Evolutionary conservation across 805 yeast species (phyloP), one percentile per base, ranked within the genome.

Genomic region (Zygotorulaspora florentina): DNA sequence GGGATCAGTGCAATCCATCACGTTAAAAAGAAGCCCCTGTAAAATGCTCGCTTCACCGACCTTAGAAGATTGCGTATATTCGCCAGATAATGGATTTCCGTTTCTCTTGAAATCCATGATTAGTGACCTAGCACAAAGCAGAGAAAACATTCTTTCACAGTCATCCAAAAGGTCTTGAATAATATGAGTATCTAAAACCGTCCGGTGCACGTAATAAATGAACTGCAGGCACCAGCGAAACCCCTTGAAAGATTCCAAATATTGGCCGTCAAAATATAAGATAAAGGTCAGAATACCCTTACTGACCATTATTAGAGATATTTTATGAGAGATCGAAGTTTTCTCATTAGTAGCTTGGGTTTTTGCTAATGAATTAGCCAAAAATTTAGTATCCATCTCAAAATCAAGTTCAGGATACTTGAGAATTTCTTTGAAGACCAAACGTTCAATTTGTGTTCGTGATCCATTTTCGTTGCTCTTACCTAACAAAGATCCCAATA

Each of bases 171-270:
- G 26, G 27, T 7, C 13, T 31, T 39, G 36, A 20, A 39, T 35
- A 8, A 16, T 27, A 25, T 29, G 18, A 8, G 40, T 9, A 3
- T 27, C 36, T 3, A 41, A 12, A 28, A 39, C 34, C 8, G 39
- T 16, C 12, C 30, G 35, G 25, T 51, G 43, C 8, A 50, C 27
- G 34, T 47, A 48, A 16, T 44, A 56, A 17, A 56, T 18, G 35
- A 56, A 56, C 37, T 56, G 58, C 17, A 58, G 35, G 26, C 53
- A 52, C 57, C 60, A 55, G 8, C 57, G 49, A 33, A 53, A 56
- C 2, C 40, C 40, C 17, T 40, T 45, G 37, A 58, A 53, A 1
- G 54, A 55, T 13, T 49, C 43, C 18, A 39, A 40, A 31, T 46
- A 52, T 2, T 53, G 46, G 3, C 45, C 31, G 40, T 54, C 52